Conservation (phyloP, 306 rosid species). For the Sicyos baderoa region DNA sequence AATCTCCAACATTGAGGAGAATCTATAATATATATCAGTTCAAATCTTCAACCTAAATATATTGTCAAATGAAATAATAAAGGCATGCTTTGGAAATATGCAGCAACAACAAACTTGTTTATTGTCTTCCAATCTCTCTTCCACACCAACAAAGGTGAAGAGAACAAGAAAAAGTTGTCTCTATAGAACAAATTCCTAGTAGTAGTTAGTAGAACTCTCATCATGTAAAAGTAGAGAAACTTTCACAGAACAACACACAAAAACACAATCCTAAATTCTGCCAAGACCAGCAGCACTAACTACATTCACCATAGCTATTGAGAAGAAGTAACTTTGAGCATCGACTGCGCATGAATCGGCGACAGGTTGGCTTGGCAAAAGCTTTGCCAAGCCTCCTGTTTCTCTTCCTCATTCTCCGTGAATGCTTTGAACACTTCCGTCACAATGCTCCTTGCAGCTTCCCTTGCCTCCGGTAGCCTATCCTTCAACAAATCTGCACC, state of each 20-base stretch:
- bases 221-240: not conserved
- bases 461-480: constrained; percentile 91
- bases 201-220: no score
- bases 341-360: constrained; percentile 51
- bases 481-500: constrained; percentile 71
- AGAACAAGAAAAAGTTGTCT: not conserved
- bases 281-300: no score
- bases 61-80: no score
- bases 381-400: constrained; percentile 69
- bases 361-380: constrained; percentile 68
- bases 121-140: constrained; percentile 4
- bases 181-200: not conserved
- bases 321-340: constrained; percentile 55
- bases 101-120: no score
- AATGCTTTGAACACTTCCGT: constrained; percentile 37
- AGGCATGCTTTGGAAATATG: no score
- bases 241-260: not conserved
- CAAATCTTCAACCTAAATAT: no score
- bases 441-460: constrained; percentile 70
- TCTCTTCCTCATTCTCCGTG: constrained; percentile 47
- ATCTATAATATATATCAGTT: no score
- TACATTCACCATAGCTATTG: constrained; percentile 15
- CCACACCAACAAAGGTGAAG: constrained; percentile 18
- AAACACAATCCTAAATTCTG: not conserved
- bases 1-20: no score